These are phyloP conservation scores for Tetrapisispora pingtungensis DNA, from an alignment of 805 yeast species.

Conservation along the genomic window DNA sequence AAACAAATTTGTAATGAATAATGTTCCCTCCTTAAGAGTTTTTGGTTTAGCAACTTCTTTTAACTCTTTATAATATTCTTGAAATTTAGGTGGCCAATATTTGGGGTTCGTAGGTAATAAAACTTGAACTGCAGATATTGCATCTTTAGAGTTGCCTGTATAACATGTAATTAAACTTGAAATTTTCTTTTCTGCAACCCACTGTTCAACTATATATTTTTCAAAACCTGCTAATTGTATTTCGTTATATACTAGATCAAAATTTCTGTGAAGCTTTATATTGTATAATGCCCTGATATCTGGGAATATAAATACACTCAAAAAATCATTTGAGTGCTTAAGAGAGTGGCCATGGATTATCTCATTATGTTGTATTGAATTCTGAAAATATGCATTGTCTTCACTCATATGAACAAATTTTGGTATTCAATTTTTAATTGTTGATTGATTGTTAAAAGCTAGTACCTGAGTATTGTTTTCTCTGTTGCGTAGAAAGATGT, in stretches of 20 bases:
- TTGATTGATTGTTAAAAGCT: too few species aligned
- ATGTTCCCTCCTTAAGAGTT: slow-evolving; percentile 44
- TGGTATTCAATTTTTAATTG: too few species aligned
- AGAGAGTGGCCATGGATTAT: too few species aligned
- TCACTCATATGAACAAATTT: neutral
- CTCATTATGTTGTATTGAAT: neutral
- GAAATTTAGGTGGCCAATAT: slow-evolving; percentile 35
- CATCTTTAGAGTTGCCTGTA: slow-evolving; percentile 73
- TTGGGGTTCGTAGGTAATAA: slow-evolving; percentile 33
- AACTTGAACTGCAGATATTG: slow-evolving; percentile 50
- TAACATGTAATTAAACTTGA: slow-evolving; percentile 67
- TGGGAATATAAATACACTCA: slow-evolving; percentile 35
- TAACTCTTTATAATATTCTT: slow-evolving; percentile 55
- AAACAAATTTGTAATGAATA: slow-evolving; percentile 77
- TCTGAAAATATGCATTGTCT: neutral
- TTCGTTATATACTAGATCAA: slow-evolving; percentile 35
- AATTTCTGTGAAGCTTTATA: slow-evolving; percentile 34
- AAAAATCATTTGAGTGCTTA: neutral
- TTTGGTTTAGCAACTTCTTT: slow-evolving; percentile 60
- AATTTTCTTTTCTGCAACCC: slow-evolving; percentile 67
- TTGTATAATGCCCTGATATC: slow-evolving; percentile 46
- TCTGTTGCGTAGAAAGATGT: too few species aligned
- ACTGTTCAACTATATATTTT: slow-evolving; percentile 86
- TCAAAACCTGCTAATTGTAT: slow-evolving; percentile 65
- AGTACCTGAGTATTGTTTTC: too few species aligned